These are phyloP conservation scores for Trichosporon faecale DNA, from an alignment of 1,284 basidiomycete genomes.

Conservation along the genomic window DNA sequence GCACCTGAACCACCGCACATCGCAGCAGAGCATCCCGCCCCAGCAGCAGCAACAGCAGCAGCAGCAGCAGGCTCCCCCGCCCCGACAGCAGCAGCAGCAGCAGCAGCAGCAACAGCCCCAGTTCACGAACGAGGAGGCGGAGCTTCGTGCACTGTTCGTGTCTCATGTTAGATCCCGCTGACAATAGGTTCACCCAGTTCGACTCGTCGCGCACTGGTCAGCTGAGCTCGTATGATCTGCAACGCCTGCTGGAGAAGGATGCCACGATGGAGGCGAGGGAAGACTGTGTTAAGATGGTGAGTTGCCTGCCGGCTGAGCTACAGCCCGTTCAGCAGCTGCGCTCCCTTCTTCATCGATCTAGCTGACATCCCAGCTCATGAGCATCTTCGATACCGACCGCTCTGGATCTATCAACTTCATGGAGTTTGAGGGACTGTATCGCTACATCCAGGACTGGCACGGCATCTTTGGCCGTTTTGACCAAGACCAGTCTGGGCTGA, in stretches of 20 bases:
- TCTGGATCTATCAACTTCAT: slow-evolving; percentile 51
- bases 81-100: slow-evolving; percentile 11
- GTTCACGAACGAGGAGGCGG: slow-evolving; percentile 5
- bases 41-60: slow-evolving; percentile 20
- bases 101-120: slow-evolving; percentile 21
- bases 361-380: slow-evolving; percentile 27
- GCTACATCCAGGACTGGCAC: slow-evolving; percentile 54
- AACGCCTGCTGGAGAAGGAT: slow-evolving; percentile 48
- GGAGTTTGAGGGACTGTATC: slow-evolving; percentile 53
- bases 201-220: slow-evolving; percentile 46
- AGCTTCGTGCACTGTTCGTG: slow-evolving; percentile 11
- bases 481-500: slow-evolving; percentile 48
- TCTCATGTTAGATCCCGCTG: slow-evolving; percentile 13
- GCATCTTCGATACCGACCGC: slow-evolving; percentile 52
- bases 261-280: slow-evolving; percentile 50
- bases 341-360: not conserved
- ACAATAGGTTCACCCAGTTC: slow-evolving; percentile 45
- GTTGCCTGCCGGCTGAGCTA: slow-evolving; percentile 13
- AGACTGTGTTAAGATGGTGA: slow-evolving; percentile 53
- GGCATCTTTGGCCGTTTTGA: slow-evolving; percentile 52
- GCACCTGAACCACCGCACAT: not conserved
- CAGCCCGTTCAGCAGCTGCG: not conserved
- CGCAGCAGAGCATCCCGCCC: slow-evolving; percentile 15
- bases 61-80: slow-evolving; percentile 17
- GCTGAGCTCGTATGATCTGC: slow-evolving; percentile 45